Percentiles rank a stretch among this genome's conserved stretches.
Evolutionary conservation across 257 asterid genomes (phyloP).

Genomic region (Ajuga chamaepitys): DNA sequence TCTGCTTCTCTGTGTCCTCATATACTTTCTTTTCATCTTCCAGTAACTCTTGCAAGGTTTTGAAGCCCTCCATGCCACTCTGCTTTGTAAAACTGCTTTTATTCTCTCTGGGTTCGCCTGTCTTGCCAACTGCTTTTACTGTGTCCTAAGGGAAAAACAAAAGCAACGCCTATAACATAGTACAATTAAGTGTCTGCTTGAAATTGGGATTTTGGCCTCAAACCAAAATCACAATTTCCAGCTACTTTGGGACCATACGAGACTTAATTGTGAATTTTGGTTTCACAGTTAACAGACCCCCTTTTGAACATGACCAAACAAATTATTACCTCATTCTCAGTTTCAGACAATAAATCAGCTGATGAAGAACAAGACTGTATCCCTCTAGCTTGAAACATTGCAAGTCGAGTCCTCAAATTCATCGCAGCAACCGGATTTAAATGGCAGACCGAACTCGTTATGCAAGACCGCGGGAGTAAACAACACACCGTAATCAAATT

Average conservation of each 20-base stretch:
- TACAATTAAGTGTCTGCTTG: no score
- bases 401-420: slow-evolving; percentile 38
- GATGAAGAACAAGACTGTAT: slow-evolving; percentile 32
- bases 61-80: slow-evolving; percentile 6
- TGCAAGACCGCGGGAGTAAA: slow-evolving; percentile 57
- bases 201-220: no score
- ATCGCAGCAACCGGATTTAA: slow-evolving; percentile 44
- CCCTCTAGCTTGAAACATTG: slow-evolving; percentile 32
- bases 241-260: no score
- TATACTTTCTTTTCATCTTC: slow-evolving; percentile 26
- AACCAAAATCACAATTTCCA: no score
- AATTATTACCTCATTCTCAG: slow-evolving; percentile 51
- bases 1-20: slow-evolving; percentile 10
- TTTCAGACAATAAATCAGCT: slow-evolving; percentile 29
- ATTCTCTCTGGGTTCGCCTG: slow-evolving; percentile 18
- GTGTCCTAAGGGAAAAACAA: no score
- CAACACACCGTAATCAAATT: slow-evolving; percentile 39
- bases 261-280: no score
- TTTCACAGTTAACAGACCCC: no score
- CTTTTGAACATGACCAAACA: neutral
- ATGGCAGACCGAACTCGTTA: slow-evolving; percentile 34
- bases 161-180: no score
- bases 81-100: slow-evolving; percentile 6
- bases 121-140: slow-evolving; percentile 23
- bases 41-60: slow-evolving; percentile 41